phyloP scores from a whole-genome alignment of 805 yeast species.

The Ogataea nitratoaversa region DNA sequence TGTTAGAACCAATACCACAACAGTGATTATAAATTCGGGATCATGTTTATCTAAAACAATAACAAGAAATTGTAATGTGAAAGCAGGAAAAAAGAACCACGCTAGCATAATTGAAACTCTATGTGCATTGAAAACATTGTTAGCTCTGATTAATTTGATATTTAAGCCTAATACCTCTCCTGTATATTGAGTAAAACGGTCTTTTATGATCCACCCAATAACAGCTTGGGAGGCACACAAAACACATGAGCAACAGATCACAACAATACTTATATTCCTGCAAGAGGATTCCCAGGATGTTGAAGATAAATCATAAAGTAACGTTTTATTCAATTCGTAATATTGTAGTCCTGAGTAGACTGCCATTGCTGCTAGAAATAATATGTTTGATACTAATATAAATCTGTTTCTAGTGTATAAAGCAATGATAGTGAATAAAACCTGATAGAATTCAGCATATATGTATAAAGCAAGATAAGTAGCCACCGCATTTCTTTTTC shows the following conservation, averaged over 20 bases:
- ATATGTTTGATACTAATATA: slow-evolving; percentile 27
- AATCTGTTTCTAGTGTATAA: slow-evolving; percentile 34
- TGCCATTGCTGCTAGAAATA: slow-evolving; percentile 38
- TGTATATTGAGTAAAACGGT: slow-evolving; percentile 10
- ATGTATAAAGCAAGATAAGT: slow-evolving; percentile 41
- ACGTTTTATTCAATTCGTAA: slow-evolving; percentile 29
- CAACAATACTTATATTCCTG: slow-evolving; percentile 35
- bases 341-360: slow-evolving; percentile 43
- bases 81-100: slow-evolving; percentile 40
- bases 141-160: slow-evolving; percentile 28
- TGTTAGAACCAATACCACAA: slow-evolving; percentile 23
- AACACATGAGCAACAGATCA: slow-evolving; percentile 32
- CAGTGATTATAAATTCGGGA: slow-evolving; percentile 40
- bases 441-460: slow-evolving; percentile 40
- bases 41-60: slow-evolving; percentile 35
- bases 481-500: slow-evolving; percentile 17
- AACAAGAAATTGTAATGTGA: slow-evolving; percentile 41
- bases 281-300: slow-evolving; percentile 30
- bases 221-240: slow-evolving; percentile 31
- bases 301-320: slow-evolving; percentile 16
- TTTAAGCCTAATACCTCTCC: slow-evolving; percentile 35
- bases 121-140: slow-evolving; percentile 37
- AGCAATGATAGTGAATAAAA: slow-evolving; percentile 33
- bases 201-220: slow-evolving; percentile 16
- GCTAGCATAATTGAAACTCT: slow-evolving; percentile 28